Base-by-base conservation (phyloP, 306 rosid genomes). In the Medicago arabica region DNA sequence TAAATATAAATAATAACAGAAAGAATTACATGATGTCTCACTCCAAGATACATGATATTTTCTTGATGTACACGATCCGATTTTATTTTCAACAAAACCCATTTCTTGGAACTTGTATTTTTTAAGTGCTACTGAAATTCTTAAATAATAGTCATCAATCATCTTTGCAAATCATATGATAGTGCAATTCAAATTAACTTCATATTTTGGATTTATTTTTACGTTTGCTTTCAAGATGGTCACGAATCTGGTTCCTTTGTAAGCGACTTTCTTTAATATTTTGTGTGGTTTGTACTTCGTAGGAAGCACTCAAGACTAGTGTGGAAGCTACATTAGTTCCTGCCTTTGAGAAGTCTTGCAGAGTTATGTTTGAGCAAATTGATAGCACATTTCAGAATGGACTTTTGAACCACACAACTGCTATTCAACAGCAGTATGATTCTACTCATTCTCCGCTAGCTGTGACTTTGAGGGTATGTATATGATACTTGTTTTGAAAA, bases 291-390 rank as follows among this genome's bases (percentile, higher is more conserved):
- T 80, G n/a, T 70, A 62, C 21, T 63, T 76, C 79, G 83, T 79
- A 89, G 95, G 95, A 89, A 69, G 88, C 92, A 68, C 85, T 89
- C 25, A 86, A 60, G 76, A 78, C 83, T 78, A 84, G 87, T 75
- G 68, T 89, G 75, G 95, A 89, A 87, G 85, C 88, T 71, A 82
- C 92, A 41, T 65, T 86, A 5, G 57, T 89, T 74, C 95, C 95
- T 8, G 78, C 92, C 36, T 89, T 89, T 78, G 95, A 89, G 82
- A 79, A 67, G 80, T 85, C 92, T 70, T 87, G 90, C 82, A 87
- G 84, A 83, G 80, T 85, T 44, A 80, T 89, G 95, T 89, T 89
- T 69, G 95, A 87, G 71, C 91, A 87, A 82, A 83, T 87, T 70
- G 92, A 89, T 78, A 77, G 71, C 11, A 75, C 91, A 57, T 86